Evolutionary conservation across 2,329 filamentous ascomycete species (phyloP).

Genomic region (Colletotrichum tabaci): DNA sequence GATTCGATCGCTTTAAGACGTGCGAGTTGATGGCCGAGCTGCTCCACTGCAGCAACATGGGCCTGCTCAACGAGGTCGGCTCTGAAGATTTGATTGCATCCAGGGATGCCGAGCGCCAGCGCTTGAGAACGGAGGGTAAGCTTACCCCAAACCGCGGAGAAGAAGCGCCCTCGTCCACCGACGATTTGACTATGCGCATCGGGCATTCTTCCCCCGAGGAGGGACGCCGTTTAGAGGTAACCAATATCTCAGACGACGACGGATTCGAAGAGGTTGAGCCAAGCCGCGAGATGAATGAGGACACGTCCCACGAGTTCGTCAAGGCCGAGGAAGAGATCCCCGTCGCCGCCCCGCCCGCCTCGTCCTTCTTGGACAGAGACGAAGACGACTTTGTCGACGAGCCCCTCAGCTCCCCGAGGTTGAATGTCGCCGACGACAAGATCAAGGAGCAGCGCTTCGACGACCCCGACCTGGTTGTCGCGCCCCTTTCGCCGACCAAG

Average conservation of each 20-base stretch:
- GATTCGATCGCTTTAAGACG: conserved; percentile 98
- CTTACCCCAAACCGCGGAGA: conserved; percentile 61
- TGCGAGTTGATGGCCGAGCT: conserved; percentile 99
- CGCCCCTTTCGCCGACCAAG: conserved; percentile 70
- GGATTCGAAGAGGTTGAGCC: conserved; percentile 91
- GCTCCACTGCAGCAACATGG: conserved; percentile 99
- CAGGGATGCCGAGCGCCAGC: conserved; percentile 86
- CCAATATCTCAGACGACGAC: conserved; percentile 88
- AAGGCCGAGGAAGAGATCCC: conserved; percentile 70
- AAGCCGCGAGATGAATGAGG: conserved; percentile 79
- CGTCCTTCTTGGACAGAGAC: conserved; percentile 62
- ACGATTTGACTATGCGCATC: conserved; percentile 74
- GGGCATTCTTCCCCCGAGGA: conserved; percentile 68
- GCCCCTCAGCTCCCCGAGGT: conserved; percentile 77
- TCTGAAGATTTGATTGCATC: conserved; percentile 88
- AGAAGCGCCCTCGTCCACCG: conserved; percentile 65
- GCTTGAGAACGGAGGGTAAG: conserved; percentile 82
- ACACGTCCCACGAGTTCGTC: conserved; percentile 78
- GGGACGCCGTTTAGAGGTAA: conserved; percentile 81
- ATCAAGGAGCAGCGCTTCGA: conserved; percentile 66
- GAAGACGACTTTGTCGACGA: conserved; percentile 86
- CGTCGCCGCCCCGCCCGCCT: conserved; percentile 36
- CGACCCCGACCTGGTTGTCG: conserved; percentile 70
- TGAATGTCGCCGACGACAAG: conserved; percentile 74
- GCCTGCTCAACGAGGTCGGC: conserved; percentile 89